Conservation (phyloP, 73 alveolate species). For the Tetrahymena elliotti region DNA sequence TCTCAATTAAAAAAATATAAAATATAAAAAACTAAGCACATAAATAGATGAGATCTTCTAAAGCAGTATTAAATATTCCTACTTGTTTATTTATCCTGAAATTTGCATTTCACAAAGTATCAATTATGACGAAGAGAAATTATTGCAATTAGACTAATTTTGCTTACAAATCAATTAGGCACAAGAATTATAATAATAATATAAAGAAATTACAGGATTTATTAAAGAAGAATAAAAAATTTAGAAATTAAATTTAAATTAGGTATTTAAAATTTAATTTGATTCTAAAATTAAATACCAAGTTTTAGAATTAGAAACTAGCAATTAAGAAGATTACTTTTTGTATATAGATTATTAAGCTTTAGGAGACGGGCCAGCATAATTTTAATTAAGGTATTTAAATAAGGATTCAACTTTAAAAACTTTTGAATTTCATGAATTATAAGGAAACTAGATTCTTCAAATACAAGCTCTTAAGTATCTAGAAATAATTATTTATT, state of each 20-base stretch:
- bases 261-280: no score
- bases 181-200: neutral
- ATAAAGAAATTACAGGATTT: neutral
- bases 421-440: no score
- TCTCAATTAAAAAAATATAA: no score
- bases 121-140: no score
- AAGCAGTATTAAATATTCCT: no score
- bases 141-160: neutral
- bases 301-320: neutral
- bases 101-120: neutral
- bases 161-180: neutral
- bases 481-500: no score
- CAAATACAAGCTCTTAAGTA: no score
- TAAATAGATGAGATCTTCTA: neutral
- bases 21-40: no score
- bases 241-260: no score
- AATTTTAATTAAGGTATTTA: neutral
- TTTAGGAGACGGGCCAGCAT: neutral
- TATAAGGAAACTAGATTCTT: neutral
- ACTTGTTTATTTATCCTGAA: neutral
- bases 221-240: neutral
- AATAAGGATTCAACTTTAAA: neutral
- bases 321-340: neutral
- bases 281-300: no score
- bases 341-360: neutral